Evolutionary conservation across 2,329 filamentous ascomycete genomes (phyloP).

Genomic region (Penicillium rolfsii): DNA sequence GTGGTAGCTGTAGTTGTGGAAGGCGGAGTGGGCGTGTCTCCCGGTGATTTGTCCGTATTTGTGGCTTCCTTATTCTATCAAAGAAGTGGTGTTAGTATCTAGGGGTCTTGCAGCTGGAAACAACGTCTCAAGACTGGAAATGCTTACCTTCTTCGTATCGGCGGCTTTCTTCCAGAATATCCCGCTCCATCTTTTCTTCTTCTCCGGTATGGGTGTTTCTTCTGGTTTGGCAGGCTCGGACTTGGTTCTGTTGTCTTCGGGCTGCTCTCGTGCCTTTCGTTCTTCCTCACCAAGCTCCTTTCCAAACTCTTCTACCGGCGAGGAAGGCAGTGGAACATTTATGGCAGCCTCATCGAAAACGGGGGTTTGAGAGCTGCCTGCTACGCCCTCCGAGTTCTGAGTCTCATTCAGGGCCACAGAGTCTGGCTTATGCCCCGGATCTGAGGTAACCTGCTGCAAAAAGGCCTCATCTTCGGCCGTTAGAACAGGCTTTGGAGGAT

Average conservation of each 20-base stretch:
- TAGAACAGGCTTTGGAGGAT: conserved; percentile 51
- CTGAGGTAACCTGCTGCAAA: conserved; percentile 55
- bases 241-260: conserved; percentile 22
- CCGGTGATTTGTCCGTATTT: conserved; percentile 4
- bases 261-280: conserved; percentile 38
- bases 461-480: conserved; percentile 65
- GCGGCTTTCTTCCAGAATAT: conserved; percentile 45
- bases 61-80: conserved; percentile 15
- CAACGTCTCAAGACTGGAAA: neutral
- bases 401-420: conserved; percentile 9
- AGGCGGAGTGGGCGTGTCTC: conserved; percentile 9
- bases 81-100: neutral
- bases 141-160: conserved; percentile 38
- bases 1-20: conserved; percentile 23
- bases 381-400: neutral
- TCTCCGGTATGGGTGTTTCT: conserved; percentile 29
- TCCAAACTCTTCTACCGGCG: conserved; percentile 50
- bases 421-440: conserved; percentile 35
- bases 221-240: conserved; percentile 25
- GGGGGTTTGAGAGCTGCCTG: conserved; percentile 9
- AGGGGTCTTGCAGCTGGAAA: neutral
- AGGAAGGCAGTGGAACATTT: conserved; percentile 55
- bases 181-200: conserved; percentile 44
- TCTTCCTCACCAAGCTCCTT: conserved; percentile 38
- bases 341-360: conserved; percentile 50